Evolutionary conservation across 257 asterid genomes (phyloP).

Genomic region (Linderniella brevidens): DNA sequence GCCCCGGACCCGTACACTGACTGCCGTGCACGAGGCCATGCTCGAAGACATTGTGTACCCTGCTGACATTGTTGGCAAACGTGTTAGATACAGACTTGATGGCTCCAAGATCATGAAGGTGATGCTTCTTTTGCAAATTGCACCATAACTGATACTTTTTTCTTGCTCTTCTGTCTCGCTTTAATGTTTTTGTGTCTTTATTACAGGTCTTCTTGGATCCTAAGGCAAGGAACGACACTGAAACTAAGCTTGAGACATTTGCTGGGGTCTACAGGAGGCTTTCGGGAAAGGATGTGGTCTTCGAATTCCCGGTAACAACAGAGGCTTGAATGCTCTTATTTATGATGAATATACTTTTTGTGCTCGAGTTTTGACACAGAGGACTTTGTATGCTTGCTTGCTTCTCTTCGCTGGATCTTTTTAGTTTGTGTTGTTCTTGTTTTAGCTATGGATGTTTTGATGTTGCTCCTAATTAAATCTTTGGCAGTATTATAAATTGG

Average conservation of each 20-base stretch:
- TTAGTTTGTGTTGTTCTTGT: no score
- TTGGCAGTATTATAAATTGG: no score
- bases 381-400: no score
- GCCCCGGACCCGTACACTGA: constrained; percentile 3
- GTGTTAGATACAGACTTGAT: constrained; percentile 5
- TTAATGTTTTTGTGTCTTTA: neutral
- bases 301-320: constrained; percentile 20
- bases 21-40: constrained; percentile 5
- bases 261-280: constrained; percentile 33
- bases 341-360: no score
- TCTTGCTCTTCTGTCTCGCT: neutral
- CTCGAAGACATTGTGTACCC: constrained; percentile 4
- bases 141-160: neutral
- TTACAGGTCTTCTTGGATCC: constrained; percentile 13
- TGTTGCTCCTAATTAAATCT: no score
- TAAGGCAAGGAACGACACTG: constrained; percentile 15
- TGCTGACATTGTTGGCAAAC: constrained; percentile 6
- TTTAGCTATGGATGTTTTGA: no score
- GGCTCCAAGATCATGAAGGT: constrained; percentile 4
- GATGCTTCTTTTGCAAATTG: neutral
- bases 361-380: no score
- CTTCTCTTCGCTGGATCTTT: no score
- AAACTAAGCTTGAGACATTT: constrained; percentile 26
- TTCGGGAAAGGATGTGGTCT: constrained; percentile 32
- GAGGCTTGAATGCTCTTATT: neutral